Conservation (phyloP, 192 early-diverging fungal genomes). For the Linderina pennispora region DNA sequence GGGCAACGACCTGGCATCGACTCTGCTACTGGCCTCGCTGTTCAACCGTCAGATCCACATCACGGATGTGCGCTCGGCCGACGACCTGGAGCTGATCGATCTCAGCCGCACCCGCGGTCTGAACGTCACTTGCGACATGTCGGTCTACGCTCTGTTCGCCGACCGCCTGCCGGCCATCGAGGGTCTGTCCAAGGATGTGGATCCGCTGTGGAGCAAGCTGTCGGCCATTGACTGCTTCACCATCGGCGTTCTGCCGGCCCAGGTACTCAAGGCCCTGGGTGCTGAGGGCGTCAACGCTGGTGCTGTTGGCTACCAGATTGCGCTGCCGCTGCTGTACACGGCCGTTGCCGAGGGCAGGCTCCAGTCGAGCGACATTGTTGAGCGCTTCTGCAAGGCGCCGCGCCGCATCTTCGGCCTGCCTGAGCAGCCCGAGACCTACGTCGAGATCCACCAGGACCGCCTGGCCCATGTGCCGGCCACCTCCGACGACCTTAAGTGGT, state of each 20-base stretch:
- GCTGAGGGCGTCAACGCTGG: slow-evolving; percentile 8
- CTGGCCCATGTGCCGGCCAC: slow-evolving; percentile 40
- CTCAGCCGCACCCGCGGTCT: slow-evolving; percentile 84
- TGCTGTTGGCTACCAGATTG: slow-evolving; percentile 32
- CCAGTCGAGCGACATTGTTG: slow-evolving; percentile 68
- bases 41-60: slow-evolving; percentile 84
- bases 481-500: slow-evolving; percentile 33
- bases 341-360: slow-evolving; percentile 76
- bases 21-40: slow-evolving; percentile 81
- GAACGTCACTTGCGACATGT: slow-evolving; percentile 90
- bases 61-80: slow-evolving; percentile 68
- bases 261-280: slow-evolving; percentile 38
- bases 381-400: slow-evolving; percentile 78
- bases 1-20: slow-evolving; percentile 80
- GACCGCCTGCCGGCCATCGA: slow-evolving; percentile 19
- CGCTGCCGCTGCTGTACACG: slow-evolving; percentile 66
- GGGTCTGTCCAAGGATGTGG: slow-evolving; percentile 47
- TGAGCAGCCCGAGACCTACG: slow-evolving; percentile 87
- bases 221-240: slow-evolving; percentile 88
- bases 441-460: slow-evolving; percentile 91
- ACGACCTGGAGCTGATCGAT: slow-evolving; percentile 80
- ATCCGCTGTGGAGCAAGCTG: slow-evolving; percentile 77
- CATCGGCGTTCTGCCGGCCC: slow-evolving; percentile 64
- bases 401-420: slow-evolving; percentile 87
- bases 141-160: slow-evolving; percentile 75